A percentile compares a stretch with the other conserved stretches of the same genome.
These are phyloP conservation scores for Xenosphaeropsis pyriputrescens DNA, from an alignment of 2,329 filamentous ascomycete genomes.

Conservation along the genomic window DNA sequence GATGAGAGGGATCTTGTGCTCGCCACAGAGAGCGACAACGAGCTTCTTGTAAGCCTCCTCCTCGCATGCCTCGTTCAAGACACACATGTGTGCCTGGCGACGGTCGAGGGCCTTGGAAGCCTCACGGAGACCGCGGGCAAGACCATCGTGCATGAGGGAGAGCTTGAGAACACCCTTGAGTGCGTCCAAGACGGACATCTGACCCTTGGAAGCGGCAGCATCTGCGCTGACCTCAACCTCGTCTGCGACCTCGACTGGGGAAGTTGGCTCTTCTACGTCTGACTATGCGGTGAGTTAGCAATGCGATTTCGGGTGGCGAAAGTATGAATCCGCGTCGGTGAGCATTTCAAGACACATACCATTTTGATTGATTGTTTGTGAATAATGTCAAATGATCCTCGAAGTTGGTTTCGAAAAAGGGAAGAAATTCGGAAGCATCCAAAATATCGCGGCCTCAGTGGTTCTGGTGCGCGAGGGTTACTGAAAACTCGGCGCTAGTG, in stretches of 20 bases:
- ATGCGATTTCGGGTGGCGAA: too few species aligned
- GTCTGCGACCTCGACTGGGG: conserved; percentile 63
- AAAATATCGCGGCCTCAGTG: conserved; percentile 1
- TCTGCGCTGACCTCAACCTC: conserved; percentile 96
- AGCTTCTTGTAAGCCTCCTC: conserved; percentile 99
- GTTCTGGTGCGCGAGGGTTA: conserved; percentile 2
- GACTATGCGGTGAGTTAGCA: conserved; percentile 40
- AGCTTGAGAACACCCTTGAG: conserved; percentile 99
- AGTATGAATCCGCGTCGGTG: too few species aligned
- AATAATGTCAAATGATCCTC: conserved; percentile 14
- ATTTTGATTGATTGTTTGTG: conserved; percentile 6
- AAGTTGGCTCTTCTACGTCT: conserved; percentile 99
- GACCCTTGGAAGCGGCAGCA: conserved; percentile 65
- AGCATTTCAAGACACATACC: neutral
- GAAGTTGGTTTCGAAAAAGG: conserved; percentile 6
- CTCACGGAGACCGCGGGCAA: conserved; percentile 95
- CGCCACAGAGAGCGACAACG: conserved; percentile 92
- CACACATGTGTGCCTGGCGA: conserved; percentile 99
- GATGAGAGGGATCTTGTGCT: conserved; percentile 99
- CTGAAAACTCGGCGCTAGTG: too few species aligned
- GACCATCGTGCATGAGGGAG: conserved; percentile 97
- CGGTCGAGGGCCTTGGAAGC: conserved; percentile 97
- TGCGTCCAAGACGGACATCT: conserved; percentile 96
- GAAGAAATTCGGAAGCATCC: too few species aligned
- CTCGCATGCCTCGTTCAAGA: conserved; percentile 99